Evolutionary conservation across 2,329 filamentous ascomycete genomes (phyloP).

Genomic region (Calonectria crousiana): DNA sequence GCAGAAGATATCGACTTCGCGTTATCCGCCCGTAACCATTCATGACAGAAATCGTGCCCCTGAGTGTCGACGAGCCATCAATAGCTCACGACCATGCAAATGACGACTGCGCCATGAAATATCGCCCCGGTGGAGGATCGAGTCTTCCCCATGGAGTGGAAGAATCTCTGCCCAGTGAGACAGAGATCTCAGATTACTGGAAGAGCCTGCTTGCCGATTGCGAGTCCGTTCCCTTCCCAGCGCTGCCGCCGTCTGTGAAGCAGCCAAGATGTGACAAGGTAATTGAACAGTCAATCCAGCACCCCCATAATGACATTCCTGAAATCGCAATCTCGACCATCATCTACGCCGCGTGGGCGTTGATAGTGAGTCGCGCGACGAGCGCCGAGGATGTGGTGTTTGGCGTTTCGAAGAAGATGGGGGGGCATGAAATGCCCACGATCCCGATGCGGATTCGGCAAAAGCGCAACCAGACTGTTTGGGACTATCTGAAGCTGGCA

Average conservation of each 20-base stretch:
- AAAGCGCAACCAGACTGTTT: slow-evolving; percentile 45
- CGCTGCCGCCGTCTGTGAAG: slow-evolving; percentile 5
- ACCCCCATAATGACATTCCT: not conserved
- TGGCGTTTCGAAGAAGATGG: slow-evolving; percentile 37
- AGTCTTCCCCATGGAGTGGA: not conserved
- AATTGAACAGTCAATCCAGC: not conserved
- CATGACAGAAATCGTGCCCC: not conserved
- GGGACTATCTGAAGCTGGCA: slow-evolving; percentile 54
- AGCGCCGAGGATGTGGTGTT: slow-evolving; percentile 39
- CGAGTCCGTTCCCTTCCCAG: slow-evolving; percentile 16
- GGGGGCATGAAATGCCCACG: slow-evolving; percentile 5
- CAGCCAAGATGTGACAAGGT: slow-evolving; percentile 8
- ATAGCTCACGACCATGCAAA: not conserved
- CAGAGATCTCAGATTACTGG: slow-evolving; percentile 15
- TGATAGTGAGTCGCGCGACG: slow-evolving; percentile 33
- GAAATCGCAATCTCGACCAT: slow-evolving; percentile 26
- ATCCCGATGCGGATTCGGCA: slow-evolving; percentile 35
- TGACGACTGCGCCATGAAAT: not conserved
- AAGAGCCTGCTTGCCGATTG: not conserved
- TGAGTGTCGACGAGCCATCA: not conserved
- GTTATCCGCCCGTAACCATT: not conserved
- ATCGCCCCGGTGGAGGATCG: not conserved
- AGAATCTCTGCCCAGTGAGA: not conserved
- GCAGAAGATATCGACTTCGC: not conserved
- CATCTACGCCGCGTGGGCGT: slow-evolving; percentile 46